Conservation (phyloP, 116 monocot species). For the Iris pallida region DNA sequence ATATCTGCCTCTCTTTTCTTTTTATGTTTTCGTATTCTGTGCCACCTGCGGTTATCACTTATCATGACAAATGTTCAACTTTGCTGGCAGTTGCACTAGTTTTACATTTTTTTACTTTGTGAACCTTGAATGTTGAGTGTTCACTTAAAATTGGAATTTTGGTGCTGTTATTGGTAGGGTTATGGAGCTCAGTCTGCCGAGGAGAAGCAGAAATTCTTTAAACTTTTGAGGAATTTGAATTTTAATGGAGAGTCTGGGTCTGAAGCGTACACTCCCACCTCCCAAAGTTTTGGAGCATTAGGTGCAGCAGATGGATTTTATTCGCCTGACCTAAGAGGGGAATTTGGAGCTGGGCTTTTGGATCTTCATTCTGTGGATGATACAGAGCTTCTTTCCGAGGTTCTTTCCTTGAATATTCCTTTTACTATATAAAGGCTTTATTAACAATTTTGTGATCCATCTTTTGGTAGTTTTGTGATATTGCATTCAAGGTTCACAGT, state of each 20-base stretch:
- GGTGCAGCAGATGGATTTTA: conserved; percentile 56
- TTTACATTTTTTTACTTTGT: no score
- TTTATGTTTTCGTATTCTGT: no score
- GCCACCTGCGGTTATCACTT: no score
- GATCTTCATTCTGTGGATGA: conserved; percentile 97
- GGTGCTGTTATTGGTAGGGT: conserved; percentile 39
- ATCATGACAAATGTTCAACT: no score
- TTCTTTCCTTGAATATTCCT: conserved; percentile 4
- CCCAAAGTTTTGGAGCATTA: conserved; percentile 47
- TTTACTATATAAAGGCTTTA: no score
- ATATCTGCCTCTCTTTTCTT: no score
- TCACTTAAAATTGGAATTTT: neutral
- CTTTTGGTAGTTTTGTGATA: no score
- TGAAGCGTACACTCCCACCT: conserved; percentile 53
- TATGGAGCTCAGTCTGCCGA: conserved; percentile 78
- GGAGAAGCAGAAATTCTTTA: conserved; percentile 81
- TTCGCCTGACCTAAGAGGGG: conserved; percentile 79
- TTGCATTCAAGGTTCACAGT: no score
- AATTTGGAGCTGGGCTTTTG: conserved; percentile 96
- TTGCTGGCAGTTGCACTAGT: no score
- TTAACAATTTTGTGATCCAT: no score
- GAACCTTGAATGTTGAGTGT: neutral
- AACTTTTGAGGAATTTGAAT: conserved; percentile 75
- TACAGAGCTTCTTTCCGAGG: conserved; percentile 88
- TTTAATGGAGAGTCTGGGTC: conserved; percentile 70